Evolutionary conservation across 768 basidiomycete genomes (phyloP).

Genomic region (Termitomyces sp.): DNA sequence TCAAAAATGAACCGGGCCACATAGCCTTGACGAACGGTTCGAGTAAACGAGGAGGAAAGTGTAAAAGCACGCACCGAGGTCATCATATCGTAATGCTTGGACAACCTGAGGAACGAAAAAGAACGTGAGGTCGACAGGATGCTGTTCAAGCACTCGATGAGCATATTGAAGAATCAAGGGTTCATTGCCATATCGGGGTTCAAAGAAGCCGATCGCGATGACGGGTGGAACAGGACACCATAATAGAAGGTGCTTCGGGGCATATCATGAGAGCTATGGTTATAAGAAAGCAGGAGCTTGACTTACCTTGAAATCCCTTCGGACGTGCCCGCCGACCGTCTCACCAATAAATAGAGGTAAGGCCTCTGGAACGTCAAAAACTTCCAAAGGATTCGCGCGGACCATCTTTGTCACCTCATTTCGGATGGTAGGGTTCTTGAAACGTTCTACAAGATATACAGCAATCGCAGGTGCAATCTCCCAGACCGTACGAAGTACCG

Average conservation of each 20-base stretch:
- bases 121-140: slow-evolving; percentile 92
- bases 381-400: slow-evolving; percentile 62
- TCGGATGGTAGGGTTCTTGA: slow-evolving; percentile 61
- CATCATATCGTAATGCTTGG: slow-evolving; percentile 89
- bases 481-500: slow-evolving; percentile 74
- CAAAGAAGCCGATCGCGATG: slow-evolving; percentile 78
- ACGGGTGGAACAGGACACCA: slow-evolving; percentile 89
- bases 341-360: slow-evolving; percentile 78
- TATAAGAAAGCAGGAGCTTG: neutral
- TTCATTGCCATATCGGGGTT: slow-evolving; percentile 77
- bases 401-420: slow-evolving; percentile 75
- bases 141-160: slow-evolving; percentile 90
- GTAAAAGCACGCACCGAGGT: slow-evolving; percentile 53
- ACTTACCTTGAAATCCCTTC: slow-evolving; percentile 69
- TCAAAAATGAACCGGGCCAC: slow-evolving; percentile 94
- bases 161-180: slow-evolving; percentile 92
- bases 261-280: neutral
- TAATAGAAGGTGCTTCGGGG: slow-evolving; percentile 68
- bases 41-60: neutral
- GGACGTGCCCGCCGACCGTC: slow-evolving; percentile 46
- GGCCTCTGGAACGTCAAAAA: slow-evolving; percentile 76
- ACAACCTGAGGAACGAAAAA: slow-evolving; percentile 99
- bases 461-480: slow-evolving; percentile 77
- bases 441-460: slow-evolving; percentile 81
- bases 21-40: slow-evolving; percentile 54